These are phyloP conservation scores for Pistacia atlantica DNA, from an alignment of 345 rosid species.

Conservation along the genomic window DNA sequence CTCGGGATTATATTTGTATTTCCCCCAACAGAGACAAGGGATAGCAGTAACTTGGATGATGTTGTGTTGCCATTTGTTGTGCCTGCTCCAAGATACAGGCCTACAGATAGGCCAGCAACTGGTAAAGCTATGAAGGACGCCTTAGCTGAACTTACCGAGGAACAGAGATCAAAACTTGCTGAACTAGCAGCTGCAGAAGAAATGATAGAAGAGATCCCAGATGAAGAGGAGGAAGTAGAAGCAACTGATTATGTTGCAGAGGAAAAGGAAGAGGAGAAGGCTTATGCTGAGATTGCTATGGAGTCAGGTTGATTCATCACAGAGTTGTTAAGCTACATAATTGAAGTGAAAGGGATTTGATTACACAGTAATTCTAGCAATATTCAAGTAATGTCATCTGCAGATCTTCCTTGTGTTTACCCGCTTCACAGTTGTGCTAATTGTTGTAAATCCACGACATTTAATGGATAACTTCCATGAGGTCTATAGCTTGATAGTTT, in stretches of 20 bases:
- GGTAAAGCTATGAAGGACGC: conserved; percentile 73
- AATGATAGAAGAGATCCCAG: conserved; percentile 49
- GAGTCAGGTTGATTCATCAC: conserved; percentile 70
- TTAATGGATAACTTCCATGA: no score
- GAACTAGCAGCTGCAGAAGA: conserved; percentile 47
- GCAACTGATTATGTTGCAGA: conserved; percentile 36
- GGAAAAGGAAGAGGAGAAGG: conserved; percentile 81
- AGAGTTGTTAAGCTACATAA: conserved; percentile 38
- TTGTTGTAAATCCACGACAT: background rate
- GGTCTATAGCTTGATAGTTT: no score
- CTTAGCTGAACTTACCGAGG: conserved; percentile 38
- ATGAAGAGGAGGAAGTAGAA: conserved; percentile 59
- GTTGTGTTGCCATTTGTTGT: conserved; percentile 67
- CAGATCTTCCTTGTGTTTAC: background rate
- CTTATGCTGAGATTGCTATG: conserved; percentile 69
- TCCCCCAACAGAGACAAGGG: conserved; percentile 54
- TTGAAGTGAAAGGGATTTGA: background rate
- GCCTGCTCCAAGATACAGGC: conserved; percentile 77
- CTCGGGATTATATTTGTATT: conserved; percentile 80
- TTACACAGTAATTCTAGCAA: background rate
- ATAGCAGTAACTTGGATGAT: conserved; percentile 50
- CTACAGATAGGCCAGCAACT: conserved; percentile 79
- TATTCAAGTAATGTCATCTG: background rate
- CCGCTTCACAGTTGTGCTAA: no score
- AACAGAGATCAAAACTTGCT: conserved; percentile 32